Base-by-base conservation (phyloP, 768 basidiomycete genomes). In the Paxillus involutus region DNA sequence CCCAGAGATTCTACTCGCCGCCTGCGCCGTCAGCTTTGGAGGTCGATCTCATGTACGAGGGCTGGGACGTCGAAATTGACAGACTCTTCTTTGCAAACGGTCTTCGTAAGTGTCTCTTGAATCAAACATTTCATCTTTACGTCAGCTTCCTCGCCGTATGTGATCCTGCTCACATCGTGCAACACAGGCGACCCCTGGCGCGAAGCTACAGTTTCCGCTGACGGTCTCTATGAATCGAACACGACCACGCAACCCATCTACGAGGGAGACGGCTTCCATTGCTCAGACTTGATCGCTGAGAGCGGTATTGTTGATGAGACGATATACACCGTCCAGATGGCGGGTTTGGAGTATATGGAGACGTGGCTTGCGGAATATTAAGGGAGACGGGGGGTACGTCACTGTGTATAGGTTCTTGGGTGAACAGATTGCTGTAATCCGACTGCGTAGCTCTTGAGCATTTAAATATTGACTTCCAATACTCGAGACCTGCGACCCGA, bases 31-130 rank as follows among this genome's bases (percentile, higher is more conserved):
- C 79, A 12, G 75, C 73, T 0, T 59, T 55, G 0, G 59, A 60
- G 13, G 83, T 81, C 6, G 80, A 89, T 62, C 33, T 19, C 1
- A 70, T 68, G 17, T 88, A 86, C 67, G 64, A 71, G 9, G 87
- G 88, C 7, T 90, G 88, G 86, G 69, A 81, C 59, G 80, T 86
- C 19, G 68, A 74, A 30, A 71, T 80, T 29, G 72, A 82, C 30
- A 76, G 78, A 21, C 71, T 89, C 1, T 86, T 89, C 76, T 88
- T 88, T 57, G 84, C 84, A 39, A 89, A 85, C 46, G 86, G 85
- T 43, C 73, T 75, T 47, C 83, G 86, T 88, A 59, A 59, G 85
- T 50, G 4, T 36, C 35, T 33, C 17, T 35, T 17, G 11, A 26
- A n/a, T 16, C 17, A 14, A 26, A 29, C 17, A 17, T 44, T 71